Evolutionary conservation across 75 land plant species (phyloP), one percentile per base, ranked within the genome.

Genomic region (Sequoia sempervirens): DNA sequence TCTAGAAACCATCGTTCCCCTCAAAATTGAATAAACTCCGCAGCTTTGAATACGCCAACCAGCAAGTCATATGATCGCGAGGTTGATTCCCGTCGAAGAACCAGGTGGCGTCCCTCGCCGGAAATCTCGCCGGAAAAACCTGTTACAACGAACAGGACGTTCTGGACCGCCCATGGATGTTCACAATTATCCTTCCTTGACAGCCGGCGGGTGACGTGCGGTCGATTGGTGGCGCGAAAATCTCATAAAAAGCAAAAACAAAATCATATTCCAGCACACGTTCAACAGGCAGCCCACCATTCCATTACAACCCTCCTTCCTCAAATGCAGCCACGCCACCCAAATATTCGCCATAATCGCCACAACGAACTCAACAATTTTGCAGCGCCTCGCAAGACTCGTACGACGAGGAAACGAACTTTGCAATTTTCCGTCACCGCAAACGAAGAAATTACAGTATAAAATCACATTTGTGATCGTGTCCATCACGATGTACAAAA

Each of bases 271-370:
- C 74, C 87, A 87, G 23, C 73, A n/a, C 23, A 80, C 82, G 58
- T 87, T 89, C 28, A 89, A 87, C 26, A 75, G 40, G 64, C 89
- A 89, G 2, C 85, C 83, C 3, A 72, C 66, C 79, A 89, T 84
- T 1, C 90, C 90, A 15, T 88, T 79, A 61, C 90, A 89, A 4
- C 90, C 90, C 13, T 87, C 79, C 5, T 84, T 87, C 17, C 66
- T 32, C 38, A 89, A 87, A 53, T 89, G 90, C 11, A 89, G 26
- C 56, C 76, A 74, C 72, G 84, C 68, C 28, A 88, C 75, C 13
- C 76, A 89, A 4, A 87, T 34, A 41, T 85, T 83, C 76, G 47
- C 85, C 26, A 81, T 54, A 30, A 87, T 84, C 40, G 83, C 82
- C 47, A 89, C 73, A 23, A 80, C 85, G 75, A 89, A 87, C 81